Evolutionary conservation across 345 rosid genomes (phyloP), one percentile per base, ranked within the genome.

Genomic region (Erodium maritimum): DNA sequence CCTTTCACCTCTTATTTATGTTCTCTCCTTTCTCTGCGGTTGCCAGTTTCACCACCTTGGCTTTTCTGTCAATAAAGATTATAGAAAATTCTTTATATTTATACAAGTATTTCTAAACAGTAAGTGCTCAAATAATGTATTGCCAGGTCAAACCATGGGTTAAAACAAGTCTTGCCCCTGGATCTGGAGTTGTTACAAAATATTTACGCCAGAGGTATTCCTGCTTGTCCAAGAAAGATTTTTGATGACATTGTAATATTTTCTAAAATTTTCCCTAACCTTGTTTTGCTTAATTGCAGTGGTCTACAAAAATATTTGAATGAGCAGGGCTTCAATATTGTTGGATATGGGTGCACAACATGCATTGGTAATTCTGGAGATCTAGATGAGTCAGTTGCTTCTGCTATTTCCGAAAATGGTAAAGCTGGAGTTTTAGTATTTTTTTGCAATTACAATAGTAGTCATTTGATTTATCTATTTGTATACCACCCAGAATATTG

Each of bases 281-380:
- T 21, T 52, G n/a, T 21, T 62, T 59, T 52, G 21, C 60, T 29
- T 64, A 22, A 23, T 23, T 74, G 75, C 82, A 93, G 99, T 83
- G 99, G 97, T 17, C 75, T 93, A 77, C 99, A 89, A 69, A 65
- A 87, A 57, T 93, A 80, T 73, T 68, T 93, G 63, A 85, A 93
- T 70, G 61, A 93, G 68, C 99, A 83, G 71, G 99, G 99, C 62
- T 89, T 93, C 77, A 58, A 89, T 63, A 87, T 89, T 67, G 99
- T 93, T 23, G 99, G 99, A 42, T 93, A 93, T 61, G 99, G 99
- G 55, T 93, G 99, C 74, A 93, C 99, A 60, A 93, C 99, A 18
- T 93, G 99, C 69, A 93, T 93, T 66, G 99, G 99, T 19, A 93
- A 93, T 69, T 93, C 99, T 23, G 99, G 99, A 62, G 99, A 93